Conservation (phyloP, 2,329 filamentous ascomycete species). For the Orbilia ellipsospora region DNA sequence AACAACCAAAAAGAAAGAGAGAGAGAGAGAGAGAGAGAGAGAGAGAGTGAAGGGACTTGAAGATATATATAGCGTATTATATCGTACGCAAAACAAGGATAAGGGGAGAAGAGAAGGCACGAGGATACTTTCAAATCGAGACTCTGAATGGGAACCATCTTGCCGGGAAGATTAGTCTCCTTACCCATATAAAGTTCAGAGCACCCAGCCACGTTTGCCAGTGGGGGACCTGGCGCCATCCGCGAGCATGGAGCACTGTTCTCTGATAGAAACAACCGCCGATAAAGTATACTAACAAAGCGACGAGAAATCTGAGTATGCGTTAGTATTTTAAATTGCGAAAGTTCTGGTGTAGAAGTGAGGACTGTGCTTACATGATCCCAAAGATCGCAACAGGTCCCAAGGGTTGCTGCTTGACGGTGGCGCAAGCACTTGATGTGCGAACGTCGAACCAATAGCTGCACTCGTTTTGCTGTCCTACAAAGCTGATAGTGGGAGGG, state of each 20-base stretch:
- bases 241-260: slow-evolving; percentile 90
- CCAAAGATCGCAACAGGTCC: slow-evolving; percentile 83
- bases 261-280: slow-evolving; percentile 96
- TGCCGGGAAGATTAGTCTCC: slow-evolving; percentile 59
- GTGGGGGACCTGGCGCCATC: slow-evolving; percentile 95
- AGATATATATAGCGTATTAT: not conserved
- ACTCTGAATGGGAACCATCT: slow-evolving; percentile 42
- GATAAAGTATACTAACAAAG: slow-evolving; percentile 86
- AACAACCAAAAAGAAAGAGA: too few relatives aligned
- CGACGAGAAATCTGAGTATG: slow-evolving; percentile 68
- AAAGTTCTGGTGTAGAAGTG: not conserved
- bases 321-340: not conserved
- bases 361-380: slow-evolving; percentile 73
- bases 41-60: not conserved
- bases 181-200: slow-evolving; percentile 83
- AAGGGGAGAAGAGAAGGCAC: not conserved
- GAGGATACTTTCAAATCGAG: slow-evolving; percentile 13
- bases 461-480: slow-evolving; percentile 90
- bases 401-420: slow-evolving; percentile 71
- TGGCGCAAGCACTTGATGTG: slow-evolving; percentile 84
- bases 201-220: slow-evolving; percentile 92
- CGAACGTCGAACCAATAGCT: slow-evolving; percentile 95
- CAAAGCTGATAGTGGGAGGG: slow-evolving; percentile 80
- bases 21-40: too few relatives aligned
- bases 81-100: not conserved